Base-by-base conservation (phyloP, 345 rosid species). In the Eucalyptus globulus region DNA sequence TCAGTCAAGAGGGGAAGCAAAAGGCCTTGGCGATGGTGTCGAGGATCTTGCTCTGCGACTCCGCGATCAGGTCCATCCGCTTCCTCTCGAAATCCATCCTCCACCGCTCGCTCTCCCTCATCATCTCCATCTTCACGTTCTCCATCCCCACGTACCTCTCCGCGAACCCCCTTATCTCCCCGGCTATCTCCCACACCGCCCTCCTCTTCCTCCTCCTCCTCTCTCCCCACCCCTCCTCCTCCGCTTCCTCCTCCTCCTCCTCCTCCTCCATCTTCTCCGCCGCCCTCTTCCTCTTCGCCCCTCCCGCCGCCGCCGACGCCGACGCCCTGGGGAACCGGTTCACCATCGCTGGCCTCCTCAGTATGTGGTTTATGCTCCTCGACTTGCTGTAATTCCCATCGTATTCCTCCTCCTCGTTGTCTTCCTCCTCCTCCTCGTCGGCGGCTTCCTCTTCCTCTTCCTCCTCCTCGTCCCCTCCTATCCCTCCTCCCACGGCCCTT, bases 81-180 rank as follows among this genome's bases (percentile, higher is more conserved):
- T 91, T 90, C 37, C 91, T 92, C 96, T 97, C 98, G 99, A 96
- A 94, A 62, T 96, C 96, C 86, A 93, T 90, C 89, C 96, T 94
- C 53, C 90, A 88, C 91, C 91, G 92, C 91, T 94, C 95, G 1
- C 92, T 92, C 92, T 96, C 97, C 90, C 88, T 94, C 29, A 94
- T 91, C 93, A 95, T 91, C 89, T 96, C 95, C 92, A 96, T 93
- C 94, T 94, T 95, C 93, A 88, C 95, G 92, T 91, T 96, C 94
- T 96, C 97, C 93, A 95, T 87, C 65, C 92, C 91, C 86, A 91
- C 91, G 45, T 93, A 91, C 89, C 93, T 94, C 91, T 95, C 97
- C 4, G 96, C 93, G 31, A 97, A 95, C 2, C 87, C 92, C 88
- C 93, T 93, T 60, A 96, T 94, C 89, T 94, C 97, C 50, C 90